These are phyloP conservation scores for Stachybotrys chartarum DNA, from an alignment of 2,329 filamentous ascomycete species.

Conservation along the genomic window DNA sequence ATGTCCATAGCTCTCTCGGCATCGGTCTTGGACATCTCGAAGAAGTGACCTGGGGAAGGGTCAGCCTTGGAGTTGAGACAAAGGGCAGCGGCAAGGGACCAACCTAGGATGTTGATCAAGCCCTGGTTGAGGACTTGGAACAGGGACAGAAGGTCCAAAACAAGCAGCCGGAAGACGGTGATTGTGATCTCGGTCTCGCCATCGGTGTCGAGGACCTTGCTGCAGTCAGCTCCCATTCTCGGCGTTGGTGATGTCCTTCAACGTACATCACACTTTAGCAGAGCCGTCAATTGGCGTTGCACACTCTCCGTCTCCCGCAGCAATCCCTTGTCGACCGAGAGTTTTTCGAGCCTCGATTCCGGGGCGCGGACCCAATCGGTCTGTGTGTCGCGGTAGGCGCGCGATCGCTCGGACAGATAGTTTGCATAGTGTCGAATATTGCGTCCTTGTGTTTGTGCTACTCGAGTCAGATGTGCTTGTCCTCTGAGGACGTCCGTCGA, in stretches of 20 bases:
- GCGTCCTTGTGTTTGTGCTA: constrained; percentile 87
- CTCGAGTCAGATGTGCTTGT: constrained; percentile 1
- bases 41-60: constrained; percentile 70
- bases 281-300: constrained; percentile 76
- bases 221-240: constrained; percentile 7
- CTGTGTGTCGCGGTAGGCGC: constrained; percentile 76
- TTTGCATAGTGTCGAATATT: constrained; percentile 90
- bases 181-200: constrained; percentile 95
- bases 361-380: constrained; percentile 83
- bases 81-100: constrained; percentile 17
- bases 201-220: constrained; percentile 75
- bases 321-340: constrained; percentile 86
- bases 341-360: constrained; percentile 74
- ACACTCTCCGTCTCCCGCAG: constrained; percentile 86
- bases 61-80: constrained; percentile 6
- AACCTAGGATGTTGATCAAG: constrained; percentile 93
- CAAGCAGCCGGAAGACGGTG: constrained; percentile 85
- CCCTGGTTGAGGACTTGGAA: constrained; percentile 96
- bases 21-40: constrained; percentile 93
- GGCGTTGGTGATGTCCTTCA: neutral
- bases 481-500: neutral
- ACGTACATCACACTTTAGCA: constrained; percentile 85
- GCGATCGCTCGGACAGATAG: constrained; percentile 77
- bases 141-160: constrained; percentile 79
- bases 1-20: constrained; percentile 87